Percentiles rank a stretch among this genome's conserved stretches.
These are phyloP conservation scores for Russula sp. DNA, from an alignment of 768 basidiomycete genomes.

Conservation along the genomic window DNA sequence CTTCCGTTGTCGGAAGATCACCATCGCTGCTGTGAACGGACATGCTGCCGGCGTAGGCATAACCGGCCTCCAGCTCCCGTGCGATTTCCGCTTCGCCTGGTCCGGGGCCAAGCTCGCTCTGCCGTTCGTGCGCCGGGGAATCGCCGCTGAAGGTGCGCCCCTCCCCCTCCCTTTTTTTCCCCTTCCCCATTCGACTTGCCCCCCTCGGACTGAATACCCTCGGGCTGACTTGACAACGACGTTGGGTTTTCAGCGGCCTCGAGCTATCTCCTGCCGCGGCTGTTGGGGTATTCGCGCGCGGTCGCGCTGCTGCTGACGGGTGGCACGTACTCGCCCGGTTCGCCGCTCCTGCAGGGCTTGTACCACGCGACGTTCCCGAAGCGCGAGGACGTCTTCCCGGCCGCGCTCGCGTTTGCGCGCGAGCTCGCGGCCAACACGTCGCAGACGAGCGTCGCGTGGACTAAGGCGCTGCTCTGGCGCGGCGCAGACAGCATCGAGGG, in stretches of 20 bases:
- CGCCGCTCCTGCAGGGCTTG: constrained; percentile 38
- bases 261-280: constrained; percentile 47
- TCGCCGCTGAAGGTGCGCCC: constrained; percentile 41
- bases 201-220: neutral
- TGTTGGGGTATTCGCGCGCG: constrained; percentile 48
- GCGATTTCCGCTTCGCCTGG: constrained; percentile 49
- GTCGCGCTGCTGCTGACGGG: constrained; percentile 47
- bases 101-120: constrained; percentile 43
- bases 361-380: constrained; percentile 45
- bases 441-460: constrained; percentile 44
- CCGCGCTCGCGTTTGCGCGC: constrained; percentile 45
- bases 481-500: constrained; percentile 47
- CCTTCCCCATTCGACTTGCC: neutral
- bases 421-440: constrained; percentile 49
- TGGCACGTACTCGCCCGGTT: constrained; percentile 39
- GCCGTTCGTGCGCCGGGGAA: constrained; percentile 47
- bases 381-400: constrained; percentile 47
- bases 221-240: neutral
- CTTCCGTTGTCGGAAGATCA: constrained; percentile 49
- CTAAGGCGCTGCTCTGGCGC: constrained; percentile 48
- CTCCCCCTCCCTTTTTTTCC: neutral
- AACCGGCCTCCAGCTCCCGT: constrained; percentile 45
- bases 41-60: constrained; percentile 48
- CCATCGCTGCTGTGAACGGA: constrained; percentile 47
- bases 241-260: constrained; percentile 31